Conservation (phyloP, 257 asterid genomes). For the Phtheirospermum japonicum region DNA sequence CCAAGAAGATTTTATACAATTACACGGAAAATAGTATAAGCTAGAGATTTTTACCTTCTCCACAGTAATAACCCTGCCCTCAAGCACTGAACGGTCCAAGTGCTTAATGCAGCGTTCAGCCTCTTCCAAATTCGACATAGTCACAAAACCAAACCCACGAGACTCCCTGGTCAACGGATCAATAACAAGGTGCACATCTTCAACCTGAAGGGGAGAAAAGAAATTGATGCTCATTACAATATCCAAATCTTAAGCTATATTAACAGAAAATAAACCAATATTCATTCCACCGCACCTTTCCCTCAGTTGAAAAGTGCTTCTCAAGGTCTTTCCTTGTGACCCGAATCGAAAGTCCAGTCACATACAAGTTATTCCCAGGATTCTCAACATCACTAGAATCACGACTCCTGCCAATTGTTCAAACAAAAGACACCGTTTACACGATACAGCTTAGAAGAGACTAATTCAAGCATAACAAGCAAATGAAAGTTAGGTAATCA, state of each 20-base stretch:
- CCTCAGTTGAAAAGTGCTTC: conserved; percentile 78
- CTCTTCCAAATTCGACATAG: conserved; percentile 66
- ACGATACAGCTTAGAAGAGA: not conserved
- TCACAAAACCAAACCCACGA: conserved; percentile 90
- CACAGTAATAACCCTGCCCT: conserved; percentile 83
- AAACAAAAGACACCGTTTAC: not conserved
- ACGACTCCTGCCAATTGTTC: conserved; percentile 43
- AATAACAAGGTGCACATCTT: conserved; percentile 73
- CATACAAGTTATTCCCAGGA: conserved; percentile 92
- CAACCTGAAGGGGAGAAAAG: conserved; percentile 42
- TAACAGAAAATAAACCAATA: not conserved
- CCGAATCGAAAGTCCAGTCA: conserved; percentile 78
- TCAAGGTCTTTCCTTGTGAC: conserved; percentile 69
- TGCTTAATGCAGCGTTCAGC: conserved; percentile 79
- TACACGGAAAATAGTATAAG: not conserved
- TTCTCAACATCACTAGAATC: conserved; percentile 74
- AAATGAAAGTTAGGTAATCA: not conserved
- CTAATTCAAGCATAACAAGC: not conserved
- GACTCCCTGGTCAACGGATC: conserved; percentile 87
- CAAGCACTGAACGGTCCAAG: conserved; percentile 78
- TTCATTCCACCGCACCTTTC: conserved; percentile 43
- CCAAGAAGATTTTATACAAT: not conserved
- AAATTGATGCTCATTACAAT: not conserved
- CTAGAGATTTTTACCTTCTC: conserved; percentile 63
- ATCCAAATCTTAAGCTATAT: not conserved